Base-by-base conservation (phyloP, 768 basidiomycete genomes). In the Leucocoprinus leucothites region DNA sequence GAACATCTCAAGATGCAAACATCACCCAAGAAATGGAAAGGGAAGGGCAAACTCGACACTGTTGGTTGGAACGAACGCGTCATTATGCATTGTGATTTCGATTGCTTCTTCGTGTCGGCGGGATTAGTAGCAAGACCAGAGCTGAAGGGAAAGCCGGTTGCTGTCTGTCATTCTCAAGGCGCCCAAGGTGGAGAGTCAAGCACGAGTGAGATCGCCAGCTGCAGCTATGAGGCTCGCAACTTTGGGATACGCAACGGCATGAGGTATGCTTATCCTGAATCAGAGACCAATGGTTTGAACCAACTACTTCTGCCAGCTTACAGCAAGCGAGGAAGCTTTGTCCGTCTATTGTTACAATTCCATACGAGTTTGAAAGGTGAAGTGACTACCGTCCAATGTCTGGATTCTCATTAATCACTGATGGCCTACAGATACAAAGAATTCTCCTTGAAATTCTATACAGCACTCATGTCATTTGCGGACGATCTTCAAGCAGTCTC, bases 81-180 rank as follows among this genome's bases (percentile, higher is more conserved):
- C 9, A 88, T 93, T 63, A 91, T 94, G 89, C 92, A 94, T 63
- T 91, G 89, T 61, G 92, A 94, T 67, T 98, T 98, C 60, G 97
- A 99, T 64, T 93, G 87, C 59, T 98, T 98, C 76, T 99, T 99
- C 65, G 95, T 98, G 9, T 86, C 91, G 1, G 96, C 87, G n/a
- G 92, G 94, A 0, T 71, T 95, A 48, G 76, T 91, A 1, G 83
- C 78, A 55, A 77, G 94, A 1, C 91, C 93, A 0, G 81, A 96
- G 57, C 70, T 97, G 43, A 82, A 82, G 51, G 94, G 94, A 1
- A 92, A 89, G 66, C 92, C 97, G 0, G 86, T 89, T 8, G 94
- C 96, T 0, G 97, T 99, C 0, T 99, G 97, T 64, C 97, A 99
- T 70, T 93, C 94, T 7, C 91, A 93, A 63, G 87, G 87, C 0